Conservation (phyloP, 1,139 yeast species). For the Suhomyces yuchorum region DNA sequence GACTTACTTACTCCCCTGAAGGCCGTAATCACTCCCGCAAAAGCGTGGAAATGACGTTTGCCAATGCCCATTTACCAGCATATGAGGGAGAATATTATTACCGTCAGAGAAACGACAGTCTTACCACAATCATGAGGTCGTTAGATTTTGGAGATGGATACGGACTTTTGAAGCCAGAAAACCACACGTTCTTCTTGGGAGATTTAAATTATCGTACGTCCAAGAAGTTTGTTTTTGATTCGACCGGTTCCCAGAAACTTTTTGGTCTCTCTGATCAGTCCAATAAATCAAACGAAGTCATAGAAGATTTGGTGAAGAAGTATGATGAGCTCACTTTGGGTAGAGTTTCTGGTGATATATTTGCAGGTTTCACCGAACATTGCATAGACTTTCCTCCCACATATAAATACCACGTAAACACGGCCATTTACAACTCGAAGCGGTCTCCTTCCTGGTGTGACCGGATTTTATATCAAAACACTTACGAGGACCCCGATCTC, state of each 20-base stretch:
- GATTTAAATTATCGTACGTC: constrained; percentile 78
- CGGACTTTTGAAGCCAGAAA: constrained; percentile 54
- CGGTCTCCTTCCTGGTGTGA: constrained; percentile 92
- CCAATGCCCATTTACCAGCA: constrained; percentile 73
- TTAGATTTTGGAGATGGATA: constrained; percentile 63
- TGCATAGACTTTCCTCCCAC: constrained; percentile 69
- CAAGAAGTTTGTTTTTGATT: constrained; percentile 25
- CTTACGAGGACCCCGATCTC: constrained; percentile 33
- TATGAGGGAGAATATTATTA: constrained; percentile 62
- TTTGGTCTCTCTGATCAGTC: constrained; percentile 12
- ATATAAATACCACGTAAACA: constrained; percentile 61
- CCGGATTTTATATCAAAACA: constrained; percentile 61
- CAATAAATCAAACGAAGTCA: constrained; percentile 10
- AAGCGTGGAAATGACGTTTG: constrained; percentile 56
- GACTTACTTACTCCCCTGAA: constrained; percentile 42
- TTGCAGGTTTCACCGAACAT: constrained; percentile 67
- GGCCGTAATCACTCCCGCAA: constrained; percentile 16
- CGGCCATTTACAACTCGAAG: constrained; percentile 54
- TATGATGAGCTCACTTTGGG: constrained; percentile 64
- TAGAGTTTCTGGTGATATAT: constrained; percentile 45
- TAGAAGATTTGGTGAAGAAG: constrained; percentile 29
- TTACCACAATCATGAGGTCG: constrained; percentile 50
- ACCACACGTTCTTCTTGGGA: constrained; percentile 75
- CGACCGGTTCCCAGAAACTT: constrained; percentile 4
- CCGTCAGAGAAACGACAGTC: constrained; percentile 54